These are phyloP conservation scores for Mastigamoeba balamuthi DNA, from an alignment of 78 protist species.

Conservation along the genomic window DNA sequence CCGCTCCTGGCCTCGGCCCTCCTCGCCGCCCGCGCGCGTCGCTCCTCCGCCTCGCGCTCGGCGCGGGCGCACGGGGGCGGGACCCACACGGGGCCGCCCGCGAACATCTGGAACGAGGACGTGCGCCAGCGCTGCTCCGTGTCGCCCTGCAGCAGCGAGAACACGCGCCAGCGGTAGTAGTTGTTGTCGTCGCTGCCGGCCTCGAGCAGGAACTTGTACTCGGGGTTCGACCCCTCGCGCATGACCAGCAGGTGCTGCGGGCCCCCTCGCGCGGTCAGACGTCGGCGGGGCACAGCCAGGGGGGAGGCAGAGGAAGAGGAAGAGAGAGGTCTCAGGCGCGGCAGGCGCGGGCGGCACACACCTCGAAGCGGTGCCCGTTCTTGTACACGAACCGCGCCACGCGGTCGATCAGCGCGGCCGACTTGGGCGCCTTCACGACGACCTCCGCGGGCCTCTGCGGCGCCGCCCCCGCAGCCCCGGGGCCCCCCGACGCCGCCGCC, in stretches of 20 bases:
- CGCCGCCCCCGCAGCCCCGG: not conserved
- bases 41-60: not conserved
- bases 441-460: too few species aligned
- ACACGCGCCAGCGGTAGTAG: slow-evolving; percentile 35
- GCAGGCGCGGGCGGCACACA: too few species aligned
- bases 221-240: not conserved
- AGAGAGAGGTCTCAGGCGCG: too few species aligned
- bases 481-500: too few species aligned
- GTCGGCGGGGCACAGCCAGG: too few species aligned
- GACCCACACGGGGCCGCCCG: slow-evolving; percentile 24
- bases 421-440: too few species aligned
- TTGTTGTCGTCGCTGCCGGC: slow-evolving; percentile 3
- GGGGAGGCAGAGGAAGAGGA: too few species aligned
- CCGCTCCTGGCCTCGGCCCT: not conserved
- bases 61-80: slow-evolving; percentile 1
- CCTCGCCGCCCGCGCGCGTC: not conserved
- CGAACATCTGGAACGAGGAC: slow-evolving; percentile 7
- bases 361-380: slow-evolving; percentile 11
- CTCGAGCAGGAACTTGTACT: not conserved
- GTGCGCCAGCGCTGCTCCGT: not conserved
- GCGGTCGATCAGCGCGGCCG: not conserved
- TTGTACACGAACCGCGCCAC: not conserved
- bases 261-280: too few species aligned
- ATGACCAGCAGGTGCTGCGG: too few species aligned
- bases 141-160: slow-evolving; percentile 14